These are phyloP conservation scores for Kockovaella imperatae DNA, from an alignment of 768 basidiomycete genomes.

Conservation along the genomic window DNA sequence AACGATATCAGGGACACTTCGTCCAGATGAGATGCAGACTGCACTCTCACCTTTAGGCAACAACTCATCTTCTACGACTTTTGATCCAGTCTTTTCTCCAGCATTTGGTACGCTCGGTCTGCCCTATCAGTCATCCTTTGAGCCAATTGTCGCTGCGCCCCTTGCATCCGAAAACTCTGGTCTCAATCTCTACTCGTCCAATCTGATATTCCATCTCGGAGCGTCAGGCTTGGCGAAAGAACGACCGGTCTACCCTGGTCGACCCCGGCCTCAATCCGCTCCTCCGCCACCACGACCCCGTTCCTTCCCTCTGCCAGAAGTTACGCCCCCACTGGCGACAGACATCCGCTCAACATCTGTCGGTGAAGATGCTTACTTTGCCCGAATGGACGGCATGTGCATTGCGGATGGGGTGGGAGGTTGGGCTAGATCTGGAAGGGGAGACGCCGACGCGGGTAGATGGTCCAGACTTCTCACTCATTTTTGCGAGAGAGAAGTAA, in stretches of 20 bases:
- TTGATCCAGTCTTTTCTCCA: no score
- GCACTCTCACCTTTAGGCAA: slow-evolving; percentile 5
- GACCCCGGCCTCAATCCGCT: slow-evolving; percentile 4
- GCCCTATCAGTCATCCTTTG: no score
- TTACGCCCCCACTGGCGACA: slow-evolving; percentile 22
- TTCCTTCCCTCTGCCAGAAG: slow-evolving; percentile 37
- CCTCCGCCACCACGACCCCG: slow-evolving; percentile 18
- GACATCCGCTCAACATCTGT: slow-evolving; percentile 47
- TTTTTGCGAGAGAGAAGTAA: slow-evolving; percentile 48
- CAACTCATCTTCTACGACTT: slow-evolving; percentile 2
- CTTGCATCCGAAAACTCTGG: no score
- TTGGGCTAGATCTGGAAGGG: slow-evolving; percentile 54
- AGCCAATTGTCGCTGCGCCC: no score
- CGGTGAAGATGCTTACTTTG: slow-evolving; percentile 79
- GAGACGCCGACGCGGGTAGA: slow-evolving; percentile 48
- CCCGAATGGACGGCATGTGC: slow-evolving; percentile 67
- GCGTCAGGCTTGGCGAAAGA: slow-evolving; percentile 79
- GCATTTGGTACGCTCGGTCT: no score
- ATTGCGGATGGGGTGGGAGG: slow-evolving; percentile 94
- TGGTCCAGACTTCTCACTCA: slow-evolving; percentile 73
- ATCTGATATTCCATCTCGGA: slow-evolving; percentile 56
- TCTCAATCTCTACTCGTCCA: slow-evolving; percentile 9
- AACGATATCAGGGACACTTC: no score
- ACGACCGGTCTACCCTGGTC: slow-evolving; percentile 30
- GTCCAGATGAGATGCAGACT: neutral